Evolutionary conservation across 352 stramenopile species (phyloP).

Genomic region (Globisporangium canariense): DNA sequence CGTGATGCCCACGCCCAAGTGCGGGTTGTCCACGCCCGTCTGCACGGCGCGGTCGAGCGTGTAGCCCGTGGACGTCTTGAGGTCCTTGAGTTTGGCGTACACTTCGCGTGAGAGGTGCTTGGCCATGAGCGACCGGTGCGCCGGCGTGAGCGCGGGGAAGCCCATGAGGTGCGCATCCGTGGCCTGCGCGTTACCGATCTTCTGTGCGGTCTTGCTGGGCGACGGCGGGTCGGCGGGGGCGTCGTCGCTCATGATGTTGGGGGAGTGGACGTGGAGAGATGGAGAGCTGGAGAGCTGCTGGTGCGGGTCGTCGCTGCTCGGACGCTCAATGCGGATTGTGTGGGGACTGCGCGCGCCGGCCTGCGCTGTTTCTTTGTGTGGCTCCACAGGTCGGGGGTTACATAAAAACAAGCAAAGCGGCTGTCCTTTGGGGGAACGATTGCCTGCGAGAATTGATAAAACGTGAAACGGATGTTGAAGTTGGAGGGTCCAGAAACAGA

Average conservation of each 20-base stretch:
- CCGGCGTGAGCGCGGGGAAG: constrained; percentile 70
- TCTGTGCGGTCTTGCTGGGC: constrained; percentile 77
- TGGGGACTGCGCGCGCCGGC: background rate
- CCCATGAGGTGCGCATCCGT: constrained; percentile 58
- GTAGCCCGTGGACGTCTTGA: constrained; percentile 65
- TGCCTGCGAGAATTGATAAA: background rate
- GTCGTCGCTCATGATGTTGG: constrained; percentile 28
- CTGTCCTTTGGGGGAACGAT: background rate
- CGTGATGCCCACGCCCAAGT: constrained; percentile 61
- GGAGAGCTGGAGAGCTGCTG: background rate
- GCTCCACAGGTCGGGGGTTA: background rate
- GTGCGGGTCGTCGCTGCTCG: background rate
- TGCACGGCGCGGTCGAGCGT: constrained; percentile 74
- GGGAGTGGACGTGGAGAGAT: background rate
- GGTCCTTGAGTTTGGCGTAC: constrained; percentile 65
- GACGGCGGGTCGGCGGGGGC: constrained; percentile 26
- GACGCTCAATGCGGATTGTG: constrained; percentile 10
- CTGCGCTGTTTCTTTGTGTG: background rate
- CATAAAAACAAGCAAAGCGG: constrained; percentile 2
- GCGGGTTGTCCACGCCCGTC: constrained; percentile 74
- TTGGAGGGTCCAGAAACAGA: background rate
- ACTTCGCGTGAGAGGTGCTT: constrained; percentile 67
- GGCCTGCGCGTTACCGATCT: constrained; percentile 75
- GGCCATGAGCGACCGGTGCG: constrained; percentile 72
- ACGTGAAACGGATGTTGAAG: constrained; percentile 17